phyloP scores from a whole-genome alignment of 805 yeast species.

The Pichia phayaonensis region DNA sequence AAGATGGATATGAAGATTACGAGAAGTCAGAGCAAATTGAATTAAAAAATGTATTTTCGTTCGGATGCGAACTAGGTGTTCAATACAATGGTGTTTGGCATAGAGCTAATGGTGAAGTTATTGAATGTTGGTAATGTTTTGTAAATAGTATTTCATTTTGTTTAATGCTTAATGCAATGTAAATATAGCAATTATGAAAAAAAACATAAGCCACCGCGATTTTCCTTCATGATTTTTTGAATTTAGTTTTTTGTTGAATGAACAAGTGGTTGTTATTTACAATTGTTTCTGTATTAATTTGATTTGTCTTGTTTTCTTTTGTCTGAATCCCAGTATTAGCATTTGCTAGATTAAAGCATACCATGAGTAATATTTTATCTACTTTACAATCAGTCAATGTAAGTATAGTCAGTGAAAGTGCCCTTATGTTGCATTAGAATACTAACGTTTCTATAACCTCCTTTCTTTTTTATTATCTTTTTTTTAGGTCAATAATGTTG shows the following conservation, averaged over 20 bases:
- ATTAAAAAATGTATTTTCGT: constrained; percentile 21
- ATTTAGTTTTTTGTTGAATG: not conserved
- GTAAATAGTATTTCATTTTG: too few species aligned
- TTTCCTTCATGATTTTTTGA: not conserved
- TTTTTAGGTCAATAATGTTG: constrained; percentile 21
- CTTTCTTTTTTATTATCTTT: not conserved
- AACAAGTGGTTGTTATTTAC: not conserved
- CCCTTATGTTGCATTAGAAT: not conserved
- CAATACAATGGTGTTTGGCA: constrained; percentile 25
- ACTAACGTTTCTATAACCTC: not conserved
- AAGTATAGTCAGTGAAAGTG: not conserved
- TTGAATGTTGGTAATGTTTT: constrained; percentile 9
- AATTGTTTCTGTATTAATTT: not conserved
- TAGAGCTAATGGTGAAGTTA: constrained; percentile 25
- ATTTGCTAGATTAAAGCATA: not conserved
- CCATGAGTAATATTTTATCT: constrained; percentile 7
- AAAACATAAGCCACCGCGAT: not conserved
- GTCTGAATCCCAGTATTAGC: too few species aligned
- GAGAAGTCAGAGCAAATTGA: not conserved
- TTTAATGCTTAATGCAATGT: too few species aligned
- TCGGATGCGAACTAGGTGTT: constrained; percentile 31
- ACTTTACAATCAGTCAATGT: constrained; percentile 10
- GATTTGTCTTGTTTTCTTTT: not conserved
- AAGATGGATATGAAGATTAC: constrained; percentile 10
- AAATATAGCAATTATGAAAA: not conserved